These are phyloP conservation scores for Epichloe typhina DNA, from an alignment of 2,329 filamentous ascomycete species.

Conservation along the genomic window DNA sequence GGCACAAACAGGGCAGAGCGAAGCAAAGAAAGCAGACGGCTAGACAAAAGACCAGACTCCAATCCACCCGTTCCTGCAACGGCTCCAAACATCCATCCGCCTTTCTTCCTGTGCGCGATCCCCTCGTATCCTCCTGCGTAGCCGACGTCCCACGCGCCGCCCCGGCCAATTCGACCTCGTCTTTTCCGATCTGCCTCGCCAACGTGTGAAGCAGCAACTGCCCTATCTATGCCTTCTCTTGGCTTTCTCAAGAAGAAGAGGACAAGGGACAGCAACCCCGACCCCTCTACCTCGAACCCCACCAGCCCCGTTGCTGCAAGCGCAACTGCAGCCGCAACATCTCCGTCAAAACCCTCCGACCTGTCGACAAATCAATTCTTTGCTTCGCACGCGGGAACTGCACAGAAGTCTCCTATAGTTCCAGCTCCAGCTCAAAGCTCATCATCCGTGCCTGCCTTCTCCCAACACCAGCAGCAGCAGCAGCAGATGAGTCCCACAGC, in stretches of 20 bases:
- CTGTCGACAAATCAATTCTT: slow-evolving; percentile 20
- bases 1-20: no score
- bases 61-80: background rate
- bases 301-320: slow-evolving; percentile 47
- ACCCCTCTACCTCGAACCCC: slow-evolving; percentile 53
- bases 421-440: slow-evolving; percentile 7
- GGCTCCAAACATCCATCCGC: background rate
- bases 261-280: slow-evolving; percentile 77
- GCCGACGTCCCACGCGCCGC: background rate
- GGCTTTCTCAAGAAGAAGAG: slow-evolving; percentile 97
- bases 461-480: slow-evolving; percentile 3
- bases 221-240: slow-evolving; percentile 68
- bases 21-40: background rate
- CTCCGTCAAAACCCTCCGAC: slow-evolving; percentile 33
- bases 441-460: slow-evolving; percentile 7
- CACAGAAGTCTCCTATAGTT: slow-evolving; percentile 6
- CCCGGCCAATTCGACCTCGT: slow-evolving; percentile 1
- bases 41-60: background rate
- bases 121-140: slow-evolving; percentile 1
- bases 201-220: slow-evolving; percentile 7
- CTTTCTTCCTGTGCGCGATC: background rate
- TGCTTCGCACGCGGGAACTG: slow-evolving; percentile 9
- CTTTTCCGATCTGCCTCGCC: slow-evolving; percentile 1
- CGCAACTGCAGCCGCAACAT: slow-evolving; percentile 8
- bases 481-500: slow-evolving; percentile 14